phyloP scores from a whole-genome alignment of 2,329 filamentous ascomycete species.

The Trichoderma guizhouense region DNA sequence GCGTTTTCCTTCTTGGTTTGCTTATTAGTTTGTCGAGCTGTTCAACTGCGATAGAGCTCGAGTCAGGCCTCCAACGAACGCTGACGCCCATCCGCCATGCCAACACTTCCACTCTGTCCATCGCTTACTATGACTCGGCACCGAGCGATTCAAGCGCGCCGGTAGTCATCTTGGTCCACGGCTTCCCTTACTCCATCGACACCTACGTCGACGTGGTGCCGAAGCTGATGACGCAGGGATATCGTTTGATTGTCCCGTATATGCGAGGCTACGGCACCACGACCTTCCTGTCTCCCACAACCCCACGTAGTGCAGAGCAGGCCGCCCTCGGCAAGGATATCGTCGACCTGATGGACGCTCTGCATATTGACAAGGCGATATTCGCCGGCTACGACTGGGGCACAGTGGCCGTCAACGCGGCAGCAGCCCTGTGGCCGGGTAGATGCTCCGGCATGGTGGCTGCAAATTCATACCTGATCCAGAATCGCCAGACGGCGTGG shows the following conservation, averaged over 20 bases:
- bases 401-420: slow-evolving; percentile 26
- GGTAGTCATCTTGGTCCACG: slow-evolving; percentile 27
- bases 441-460: slow-evolving; percentile 27
- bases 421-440: slow-evolving; percentile 28
- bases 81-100: slow-evolving; percentile 16
- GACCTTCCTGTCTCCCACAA: slow-evolving; percentile 22
- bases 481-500: slow-evolving; percentile 21
- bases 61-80: neutral
- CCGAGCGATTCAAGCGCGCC: slow-evolving; percentile 12
- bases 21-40: neutral
- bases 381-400: slow-evolving; percentile 32
- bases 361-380: slow-evolving; percentile 26
- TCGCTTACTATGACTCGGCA: slow-evolving; percentile 24
- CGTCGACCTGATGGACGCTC: slow-evolving; percentile 26
- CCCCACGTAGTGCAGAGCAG: slow-evolving; percentile 27
- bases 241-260: slow-evolving; percentile 29
- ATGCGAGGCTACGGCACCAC: slow-evolving; percentile 28
- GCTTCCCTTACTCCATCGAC: slow-evolving; percentile 29
- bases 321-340: slow-evolving; percentile 27
- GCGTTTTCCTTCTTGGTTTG: neutral
- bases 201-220: slow-evolving; percentile 26
- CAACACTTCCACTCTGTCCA: slow-evolving; percentile 16
- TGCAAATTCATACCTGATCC: slow-evolving; percentile 22
- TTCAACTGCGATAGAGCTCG: neutral
- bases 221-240: slow-evolving; percentile 21